Evolutionary conservation across 2,329 filamentous ascomycete genomes (phyloP).

Genomic region (Thermothelomyces thermophilus): DNA sequence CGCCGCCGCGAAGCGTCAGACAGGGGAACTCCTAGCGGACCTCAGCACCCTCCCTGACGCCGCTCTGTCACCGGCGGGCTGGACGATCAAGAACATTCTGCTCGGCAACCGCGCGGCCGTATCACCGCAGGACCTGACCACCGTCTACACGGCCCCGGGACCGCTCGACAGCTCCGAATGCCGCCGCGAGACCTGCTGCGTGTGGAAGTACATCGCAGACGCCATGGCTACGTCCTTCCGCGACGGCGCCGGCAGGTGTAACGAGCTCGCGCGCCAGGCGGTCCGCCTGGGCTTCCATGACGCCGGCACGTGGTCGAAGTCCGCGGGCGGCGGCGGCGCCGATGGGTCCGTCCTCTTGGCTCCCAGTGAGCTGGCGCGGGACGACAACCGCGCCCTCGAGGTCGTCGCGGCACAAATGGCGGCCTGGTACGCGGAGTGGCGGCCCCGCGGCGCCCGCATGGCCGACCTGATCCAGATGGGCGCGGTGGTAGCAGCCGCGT

Average conservation of each 20-base stretch:
- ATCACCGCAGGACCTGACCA: background rate
- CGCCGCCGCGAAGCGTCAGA: background rate
- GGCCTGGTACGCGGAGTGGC: background rate
- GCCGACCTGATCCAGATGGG: constrained; percentile 13
- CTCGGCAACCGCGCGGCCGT: background rate
- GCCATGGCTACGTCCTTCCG: background rate
- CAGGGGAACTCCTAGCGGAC: background rate
- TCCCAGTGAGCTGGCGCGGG: constrained; percentile 1
- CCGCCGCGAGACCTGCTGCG: constrained; percentile 8
- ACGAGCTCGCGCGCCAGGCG: constrained; percentile 10
- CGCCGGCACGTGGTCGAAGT: constrained; percentile 8
- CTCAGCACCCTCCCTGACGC: background rate
- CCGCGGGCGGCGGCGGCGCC: constrained; percentile 6
- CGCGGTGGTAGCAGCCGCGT: constrained; percentile 6
- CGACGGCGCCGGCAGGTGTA: background rate
- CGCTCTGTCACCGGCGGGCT: background rate
- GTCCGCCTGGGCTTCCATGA: constrained; percentile 17
- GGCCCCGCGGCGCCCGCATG: constrained; percentile 8
- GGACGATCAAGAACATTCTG: constrained; percentile 8
- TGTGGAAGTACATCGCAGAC: constrained; percentile 11
- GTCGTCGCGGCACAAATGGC: background rate
- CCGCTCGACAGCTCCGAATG: background rate
- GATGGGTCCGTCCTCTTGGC: constrained; percentile 11
- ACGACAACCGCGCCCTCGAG: constrained; percentile 6
- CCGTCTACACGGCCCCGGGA: background rate